Evolutionary conservation across 306 rosid species (phyloP).

Genomic region (Cicer yamashitae): DNA sequence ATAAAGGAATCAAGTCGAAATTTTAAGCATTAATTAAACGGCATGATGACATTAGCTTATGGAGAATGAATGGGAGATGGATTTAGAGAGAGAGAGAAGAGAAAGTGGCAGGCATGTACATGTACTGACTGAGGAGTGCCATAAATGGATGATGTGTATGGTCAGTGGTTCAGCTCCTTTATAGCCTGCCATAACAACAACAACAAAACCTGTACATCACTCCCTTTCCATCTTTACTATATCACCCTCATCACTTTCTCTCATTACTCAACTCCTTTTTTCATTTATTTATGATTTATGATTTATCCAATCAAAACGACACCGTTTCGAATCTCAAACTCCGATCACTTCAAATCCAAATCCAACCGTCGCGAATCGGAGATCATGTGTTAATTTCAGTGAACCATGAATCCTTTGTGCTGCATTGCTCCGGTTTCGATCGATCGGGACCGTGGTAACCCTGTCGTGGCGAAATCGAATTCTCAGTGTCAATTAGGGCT

Average conservation of each 20-base stretch:
- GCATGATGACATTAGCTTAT: slow-evolving; percentile 12
- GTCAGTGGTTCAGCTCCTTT: slow-evolving; percentile 47
- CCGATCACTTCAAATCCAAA: background rate
- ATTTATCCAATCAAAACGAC: background rate
- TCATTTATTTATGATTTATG: background rate
- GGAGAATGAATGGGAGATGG: slow-evolving; percentile 7
- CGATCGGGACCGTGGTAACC: slow-evolving; percentile 78
- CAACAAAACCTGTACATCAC: slow-evolving; percentile 44
- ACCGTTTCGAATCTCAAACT: background rate
- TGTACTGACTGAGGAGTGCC: slow-evolving; percentile 48
- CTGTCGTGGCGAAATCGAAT: slow-evolving; percentile 55
- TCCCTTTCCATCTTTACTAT: slow-evolving; percentile 34
- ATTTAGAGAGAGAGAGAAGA: background rate
- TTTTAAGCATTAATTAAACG: slow-evolving; percentile 21
- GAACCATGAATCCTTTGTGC: slow-evolving; percentile 90
- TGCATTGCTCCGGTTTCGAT: slow-evolving; percentile 99
- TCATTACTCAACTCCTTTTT: no score
- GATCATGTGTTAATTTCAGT: slow-evolving; percentile 18
- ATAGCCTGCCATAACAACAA: slow-evolving; percentile 46
- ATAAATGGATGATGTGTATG: slow-evolving; percentile 58
- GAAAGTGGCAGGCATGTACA: slow-evolving; percentile 35
- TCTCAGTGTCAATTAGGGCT: slow-evolving; percentile 65
- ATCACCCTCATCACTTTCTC: background rate
- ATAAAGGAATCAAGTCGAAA: background rate
- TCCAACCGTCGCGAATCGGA: background rate